Conservation (phyloP, 2,329 filamentous ascomycete genomes). For the Penicillium glabrum region DNA sequence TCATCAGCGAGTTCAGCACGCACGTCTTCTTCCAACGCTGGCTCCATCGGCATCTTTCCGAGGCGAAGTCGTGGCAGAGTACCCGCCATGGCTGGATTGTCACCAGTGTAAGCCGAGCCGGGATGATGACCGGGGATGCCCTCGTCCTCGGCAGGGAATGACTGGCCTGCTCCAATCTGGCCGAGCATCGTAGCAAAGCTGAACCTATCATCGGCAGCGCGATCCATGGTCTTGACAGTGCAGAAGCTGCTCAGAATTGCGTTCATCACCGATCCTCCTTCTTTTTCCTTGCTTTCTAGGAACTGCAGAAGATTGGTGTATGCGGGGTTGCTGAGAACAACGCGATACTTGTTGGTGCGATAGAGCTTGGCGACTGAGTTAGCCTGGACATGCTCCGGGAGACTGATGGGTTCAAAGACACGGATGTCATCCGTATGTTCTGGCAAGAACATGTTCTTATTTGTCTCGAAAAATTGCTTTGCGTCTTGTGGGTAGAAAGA, state of each 20-base stretch:
- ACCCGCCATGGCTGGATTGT: slow-evolving; percentile 56
- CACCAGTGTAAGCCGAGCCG: slow-evolving; percentile 61
- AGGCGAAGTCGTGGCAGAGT: slow-evolving; percentile 67
- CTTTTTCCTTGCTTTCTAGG: slow-evolving; percentile 79
- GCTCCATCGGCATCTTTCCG: slow-evolving; percentile 79
- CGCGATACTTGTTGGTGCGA: slow-evolving; percentile 79
- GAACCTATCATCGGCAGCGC: slow-evolving; percentile 57
- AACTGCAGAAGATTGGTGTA: slow-evolving; percentile 83
- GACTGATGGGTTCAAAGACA: slow-evolving; percentile 68
- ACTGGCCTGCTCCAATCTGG: slow-evolving; percentile 53
- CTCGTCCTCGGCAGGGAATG: slow-evolving; percentile 66
- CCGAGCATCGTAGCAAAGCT: slow-evolving; percentile 62
- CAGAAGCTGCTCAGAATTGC: slow-evolving; percentile 66
- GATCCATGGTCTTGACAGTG: slow-evolving; percentile 60
- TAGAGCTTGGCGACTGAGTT: slow-evolving; percentile 81
- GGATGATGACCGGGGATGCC: slow-evolving; percentile 68
- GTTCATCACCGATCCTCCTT: slow-evolving; percentile 75
- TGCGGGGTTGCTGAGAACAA: slow-evolving; percentile 84
- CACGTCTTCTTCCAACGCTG: slow-evolving; percentile 78
- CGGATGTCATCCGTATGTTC: slow-evolving; percentile 80
- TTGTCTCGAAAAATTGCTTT: slow-evolving; percentile 69
- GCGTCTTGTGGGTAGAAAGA: slow-evolving; percentile 72
- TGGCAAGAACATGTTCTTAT: slow-evolving; percentile 69
- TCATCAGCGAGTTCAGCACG: slow-evolving; percentile 83
- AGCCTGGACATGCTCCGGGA: slow-evolving; percentile 75